Evolutionary conservation across 805 yeast genomes (phyloP), one percentile per base, ranked within the genome.

Genomic region (Candida golubevii): DNA sequence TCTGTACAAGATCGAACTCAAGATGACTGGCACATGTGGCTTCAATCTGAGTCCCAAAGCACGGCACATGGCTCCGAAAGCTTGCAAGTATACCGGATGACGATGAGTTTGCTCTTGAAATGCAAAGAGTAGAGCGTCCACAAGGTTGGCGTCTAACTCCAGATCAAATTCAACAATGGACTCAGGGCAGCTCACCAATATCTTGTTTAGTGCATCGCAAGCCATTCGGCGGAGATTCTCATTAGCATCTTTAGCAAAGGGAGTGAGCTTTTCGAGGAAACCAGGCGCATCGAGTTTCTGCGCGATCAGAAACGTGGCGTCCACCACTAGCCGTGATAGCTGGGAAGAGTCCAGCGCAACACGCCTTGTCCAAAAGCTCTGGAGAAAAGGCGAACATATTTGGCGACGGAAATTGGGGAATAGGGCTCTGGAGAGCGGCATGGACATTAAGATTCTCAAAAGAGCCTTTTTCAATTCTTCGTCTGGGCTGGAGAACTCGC

Each of bases 401-500:
- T 39, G 44, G 7, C 69, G 72, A 35, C 69, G 65, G 49, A 77
- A 79, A 26, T 62, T 63, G 12, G 67, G 70, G 10, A 81, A 73
- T 11, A 87, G 71, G 10, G 79, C 79, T 10, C 77, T 81, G 1
- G 85, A 71, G 1, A 77, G 63, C 11, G 88, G 79, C 53, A 93
- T 79, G 47, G 77, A 82, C 42, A 77, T 82, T 28, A 90, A 66
- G 7, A 87, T 86, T 28, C 74, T 67, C 46, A 93, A 62, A 3
- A 90, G 84, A 0, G 89, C 77, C 47, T 77, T 77, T 55, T 79
- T 80, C 91, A 90, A 85, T 39, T 89, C 96, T 48, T 86, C 95
- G 57, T 88, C 96, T 0, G 93, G 89, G 0, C 95, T 79, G 31
- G 69, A 62, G 54, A 88, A 86, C 62, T 90, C 95, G 42, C 93